phyloP scores from a whole-genome alignment of 1,284 basidiomycete genomes.

The Stygiomarasmius scandens region DNA sequence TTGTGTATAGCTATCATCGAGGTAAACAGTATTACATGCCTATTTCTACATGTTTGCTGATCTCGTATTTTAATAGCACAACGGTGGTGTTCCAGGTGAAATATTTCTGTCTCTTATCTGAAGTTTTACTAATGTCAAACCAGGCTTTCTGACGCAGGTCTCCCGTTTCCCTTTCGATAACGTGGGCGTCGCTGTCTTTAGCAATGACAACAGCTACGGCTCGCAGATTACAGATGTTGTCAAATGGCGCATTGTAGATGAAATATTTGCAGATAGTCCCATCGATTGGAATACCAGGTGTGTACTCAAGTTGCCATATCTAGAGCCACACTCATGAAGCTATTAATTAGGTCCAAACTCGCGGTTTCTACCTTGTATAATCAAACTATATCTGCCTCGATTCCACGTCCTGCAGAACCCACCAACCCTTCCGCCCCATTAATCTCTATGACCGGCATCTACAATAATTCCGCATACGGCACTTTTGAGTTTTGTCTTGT shows the following conservation, averaged over 20 bases:
- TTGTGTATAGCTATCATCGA: conserved; percentile 8
- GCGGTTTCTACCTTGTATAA: not conserved
- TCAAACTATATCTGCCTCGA: not conserved
- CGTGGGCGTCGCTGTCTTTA: conserved; percentile 20
- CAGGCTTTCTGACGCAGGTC: conserved; percentile 26
- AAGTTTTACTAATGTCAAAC: too few species aligned
- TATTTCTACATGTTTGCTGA: too few species aligned
- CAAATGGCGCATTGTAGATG: conserved; percentile 19
- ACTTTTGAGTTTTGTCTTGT: conserved; percentile 25
- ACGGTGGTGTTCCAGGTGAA: too few species aligned
- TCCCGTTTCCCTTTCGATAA: conserved; percentile 25
- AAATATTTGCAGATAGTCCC: conserved; percentile 17
- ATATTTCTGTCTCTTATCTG: too few species aligned
- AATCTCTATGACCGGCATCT: conserved; percentile 21
- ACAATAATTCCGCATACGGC: conserved; percentile 25
- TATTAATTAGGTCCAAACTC: conserved; percentile 13
- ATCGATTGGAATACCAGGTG: conserved; percentile 21
- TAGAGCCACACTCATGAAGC: too few species aligned
- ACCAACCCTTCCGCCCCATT: conserved; percentile 20
- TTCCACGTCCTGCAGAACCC: conserved; percentile 24
- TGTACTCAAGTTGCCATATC: too few species aligned
- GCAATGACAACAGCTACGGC: conserved; percentile 7
- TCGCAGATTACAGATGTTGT: conserved; percentile 10
- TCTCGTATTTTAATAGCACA: too few species aligned
- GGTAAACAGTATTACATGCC: not conserved